Conservation (phyloP, 768 basidiomycete genomes). For the Hemileccinum impolitum region DNA sequence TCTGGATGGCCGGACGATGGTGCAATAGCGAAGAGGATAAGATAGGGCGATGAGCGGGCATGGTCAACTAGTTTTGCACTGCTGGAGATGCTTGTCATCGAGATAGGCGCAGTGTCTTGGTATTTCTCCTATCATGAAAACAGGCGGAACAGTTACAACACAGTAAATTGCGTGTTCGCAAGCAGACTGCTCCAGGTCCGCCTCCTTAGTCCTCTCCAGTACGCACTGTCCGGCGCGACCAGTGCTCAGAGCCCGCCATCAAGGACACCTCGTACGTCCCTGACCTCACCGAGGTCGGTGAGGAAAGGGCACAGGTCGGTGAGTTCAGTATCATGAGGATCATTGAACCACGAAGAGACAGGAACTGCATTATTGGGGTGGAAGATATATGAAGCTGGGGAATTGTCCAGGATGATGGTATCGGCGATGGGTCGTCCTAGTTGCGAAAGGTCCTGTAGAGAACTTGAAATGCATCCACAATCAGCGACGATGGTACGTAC, state of each 20-base stretch:
- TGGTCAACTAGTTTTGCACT: background rate
- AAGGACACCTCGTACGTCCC: slow-evolving; percentile 89
- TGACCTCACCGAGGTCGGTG: slow-evolving; percentile 77
- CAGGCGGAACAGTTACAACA: slow-evolving; percentile 27
- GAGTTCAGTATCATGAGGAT: slow-evolving; percentile 96
- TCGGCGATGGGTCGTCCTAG: slow-evolving; percentile 91
- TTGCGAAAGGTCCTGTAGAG: slow-evolving; percentile 90
- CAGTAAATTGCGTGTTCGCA: slow-evolving; percentile 21
- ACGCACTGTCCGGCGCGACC: slow-evolving; percentile 18
- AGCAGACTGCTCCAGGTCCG: slow-evolving; percentile 16
- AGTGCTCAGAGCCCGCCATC: slow-evolving; percentile 70
- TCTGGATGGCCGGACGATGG: slow-evolving; percentile 11
- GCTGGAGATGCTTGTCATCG: slow-evolving; percentile 13
- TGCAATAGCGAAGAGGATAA: slow-evolving; percentile 4
- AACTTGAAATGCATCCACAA: slow-evolving; percentile 1
- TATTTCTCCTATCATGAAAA: slow-evolving; percentile 31
- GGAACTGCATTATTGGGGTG: slow-evolving; percentile 99
- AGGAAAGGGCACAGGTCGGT: slow-evolving; percentile 96
- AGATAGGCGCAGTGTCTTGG: slow-evolving; percentile 20
- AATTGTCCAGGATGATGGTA: slow-evolving; percentile 98
- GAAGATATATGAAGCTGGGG: slow-evolving; percentile 98
- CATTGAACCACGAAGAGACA: slow-evolving; percentile 99
- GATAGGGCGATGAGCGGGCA: background rate
- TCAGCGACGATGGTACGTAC: slow-evolving; percentile 40
- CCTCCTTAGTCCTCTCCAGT: slow-evolving; percentile 15